phyloP scores from a whole-genome alignment of 345 rosid genomes.

The Populus alba region DNA sequence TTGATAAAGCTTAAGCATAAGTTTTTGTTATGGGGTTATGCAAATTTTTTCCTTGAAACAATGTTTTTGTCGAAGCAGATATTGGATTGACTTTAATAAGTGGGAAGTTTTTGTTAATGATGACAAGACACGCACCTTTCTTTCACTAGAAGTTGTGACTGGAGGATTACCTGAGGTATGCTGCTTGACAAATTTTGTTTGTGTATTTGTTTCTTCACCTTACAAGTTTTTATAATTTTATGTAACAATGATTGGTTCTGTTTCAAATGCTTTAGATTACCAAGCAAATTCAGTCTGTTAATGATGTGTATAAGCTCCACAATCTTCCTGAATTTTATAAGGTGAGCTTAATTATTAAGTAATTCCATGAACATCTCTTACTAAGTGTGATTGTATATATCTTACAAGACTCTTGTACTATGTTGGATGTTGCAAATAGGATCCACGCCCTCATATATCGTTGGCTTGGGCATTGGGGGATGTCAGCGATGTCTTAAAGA shows the following conservation, averaged over 20 bases:
- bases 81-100: slow-evolving; percentile 72
- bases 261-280: slow-evolving; percentile 48
- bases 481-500: slow-evolving; percentile 43
- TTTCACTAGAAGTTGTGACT: slow-evolving; percentile 58
- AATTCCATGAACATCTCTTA: background rate
- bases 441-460: slow-evolving; percentile 92
- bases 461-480: slow-evolving; percentile 78
- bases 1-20: background rate
- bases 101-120: slow-evolving; percentile 90
- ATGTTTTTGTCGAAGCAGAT: slow-evolving; percentile 40
- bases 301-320: slow-evolving; percentile 88
- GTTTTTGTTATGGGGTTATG: background rate
- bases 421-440: slow-evolving; percentile 31
- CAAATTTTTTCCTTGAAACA: background rate
- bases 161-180: slow-evolving; percentile 81
- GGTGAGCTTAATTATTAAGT: slow-evolving; percentile 34
- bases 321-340: slow-evolving; percentile 88
- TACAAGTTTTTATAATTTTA: background rate
- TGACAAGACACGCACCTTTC: slow-evolving; percentile 69
- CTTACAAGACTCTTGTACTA: background rate
- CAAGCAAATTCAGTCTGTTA: slow-evolving; percentile 68
- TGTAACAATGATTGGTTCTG: background rate
- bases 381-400: background rate
- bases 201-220: background rate
- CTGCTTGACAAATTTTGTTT: background rate